A percentile compares a stretch with the other conserved stretches of the same genome.
Evolutionary conservation across 164 flowering plant genomes (phyloP).

Genomic region (Vitis cinerea): DNA sequence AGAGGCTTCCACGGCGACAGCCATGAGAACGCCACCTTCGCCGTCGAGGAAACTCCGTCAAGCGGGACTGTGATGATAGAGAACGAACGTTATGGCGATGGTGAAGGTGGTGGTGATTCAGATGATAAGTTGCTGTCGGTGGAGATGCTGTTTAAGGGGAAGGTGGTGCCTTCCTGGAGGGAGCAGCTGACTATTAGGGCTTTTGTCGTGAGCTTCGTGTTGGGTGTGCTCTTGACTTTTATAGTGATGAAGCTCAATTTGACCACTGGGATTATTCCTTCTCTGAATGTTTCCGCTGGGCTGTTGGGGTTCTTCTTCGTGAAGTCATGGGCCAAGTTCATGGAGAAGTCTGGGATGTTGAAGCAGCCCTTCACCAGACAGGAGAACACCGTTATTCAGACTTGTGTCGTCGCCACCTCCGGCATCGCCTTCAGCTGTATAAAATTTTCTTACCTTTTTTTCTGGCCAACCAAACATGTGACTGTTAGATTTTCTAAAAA

Average conservation of each 20-base stretch:
- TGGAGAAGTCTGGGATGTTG: slow-evolving; percentile 31
- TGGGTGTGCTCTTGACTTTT: slow-evolving; percentile 50
- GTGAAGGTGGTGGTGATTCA: too few species aligned
- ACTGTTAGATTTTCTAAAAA: too few species aligned
- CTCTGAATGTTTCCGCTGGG: slow-evolving; percentile 71
- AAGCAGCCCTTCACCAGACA: slow-evolving; percentile 68
- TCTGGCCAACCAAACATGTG: not conserved
- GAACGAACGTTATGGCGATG: too few species aligned
- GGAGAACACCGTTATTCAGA: slow-evolving; percentile 77
- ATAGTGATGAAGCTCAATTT: slow-evolving; percentile 63
- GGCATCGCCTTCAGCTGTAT: slow-evolving; percentile 73
- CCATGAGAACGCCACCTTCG: too few species aligned
- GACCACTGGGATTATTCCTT: slow-evolving; percentile 69
- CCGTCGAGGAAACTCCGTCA: too few species aligned
- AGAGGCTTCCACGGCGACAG: too few species aligned
- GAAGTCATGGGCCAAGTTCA: slow-evolving; percentile 39
- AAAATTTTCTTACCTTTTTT: not conserved
- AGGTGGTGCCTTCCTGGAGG: slow-evolving; percentile 46
- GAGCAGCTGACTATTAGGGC: slow-evolving; percentile 55
- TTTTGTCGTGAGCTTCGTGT: slow-evolving; percentile 32
- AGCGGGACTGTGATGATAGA: too few species aligned
- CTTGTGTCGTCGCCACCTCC: slow-evolving; percentile 66
- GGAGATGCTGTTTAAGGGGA: slow-evolving; percentile 35
- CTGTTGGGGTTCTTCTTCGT: slow-evolving; percentile 55
- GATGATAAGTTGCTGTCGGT: not conserved